phyloP scores from a whole-genome alignment of 441 rosid species.

The Populus hybrid region DNA sequence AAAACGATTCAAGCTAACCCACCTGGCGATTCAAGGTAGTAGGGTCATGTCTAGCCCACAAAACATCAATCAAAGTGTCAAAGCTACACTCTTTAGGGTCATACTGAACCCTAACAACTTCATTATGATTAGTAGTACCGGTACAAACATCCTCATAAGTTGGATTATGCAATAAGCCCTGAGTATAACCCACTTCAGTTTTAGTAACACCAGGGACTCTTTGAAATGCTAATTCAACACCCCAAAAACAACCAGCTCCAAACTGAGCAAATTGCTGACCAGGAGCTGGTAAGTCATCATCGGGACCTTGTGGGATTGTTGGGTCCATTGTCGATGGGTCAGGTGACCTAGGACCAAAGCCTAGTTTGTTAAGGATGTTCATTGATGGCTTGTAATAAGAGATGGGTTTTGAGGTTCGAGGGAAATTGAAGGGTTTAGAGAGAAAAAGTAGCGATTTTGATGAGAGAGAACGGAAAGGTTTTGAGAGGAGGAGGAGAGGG shows the following conservation, averaged over 20 bases:
- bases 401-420: constrained; percentile 14
- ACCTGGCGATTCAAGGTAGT: constrained; percentile 92
- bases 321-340: constrained; percentile 51
- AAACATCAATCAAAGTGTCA: constrained; percentile 63
- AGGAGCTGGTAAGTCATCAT: constrained; percentile 61
- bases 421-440: constrained; percentile 23
- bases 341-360: constrained; percentile 53
- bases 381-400: constrained; percentile 37
- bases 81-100: constrained; percentile 69
- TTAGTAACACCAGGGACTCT: constrained; percentile 68
- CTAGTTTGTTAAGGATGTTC: constrained; percentile 86
- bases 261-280: constrained; percentile 74
- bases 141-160: constrained; percentile 68
- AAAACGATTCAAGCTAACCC: not conserved
- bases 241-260: constrained; percentile 96
- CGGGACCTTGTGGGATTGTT: constrained; percentile 64
- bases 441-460: constrained; percentile 12
- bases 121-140: constrained; percentile 61
- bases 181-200: constrained; percentile 78
- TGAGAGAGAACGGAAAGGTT: constrained; percentile 27
- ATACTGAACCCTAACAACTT: constrained; percentile 81
- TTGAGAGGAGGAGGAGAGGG: constrained; percentile 17
- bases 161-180: constrained; percentile 64
- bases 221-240: constrained; percentile 81
- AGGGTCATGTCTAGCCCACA: constrained; percentile 91